Percentiles rank a stretch among this genome's conserved stretches.
Evolutionary conservation across 768 basidiomycete genomes (phyloP).

Genomic region (Solioccasus polychromus): DNA sequence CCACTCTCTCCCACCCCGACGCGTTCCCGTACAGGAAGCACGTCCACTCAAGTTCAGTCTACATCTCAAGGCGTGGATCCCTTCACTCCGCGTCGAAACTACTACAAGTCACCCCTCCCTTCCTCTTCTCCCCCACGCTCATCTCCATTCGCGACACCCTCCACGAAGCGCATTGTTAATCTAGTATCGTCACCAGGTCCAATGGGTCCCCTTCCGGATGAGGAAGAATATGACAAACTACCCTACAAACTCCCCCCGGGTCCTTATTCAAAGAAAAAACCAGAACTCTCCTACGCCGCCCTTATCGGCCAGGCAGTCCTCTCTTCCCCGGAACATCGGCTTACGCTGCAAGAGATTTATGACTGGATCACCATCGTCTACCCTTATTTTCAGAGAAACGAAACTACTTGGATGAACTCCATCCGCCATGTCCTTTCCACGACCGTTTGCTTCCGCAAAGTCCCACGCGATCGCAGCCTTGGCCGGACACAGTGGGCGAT

Average conservation of each 20-base stretch:
- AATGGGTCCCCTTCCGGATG: constrained; percentile 61
- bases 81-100: constrained; percentile 50
- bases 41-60: constrained; percentile 26
- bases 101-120: constrained; percentile 49
- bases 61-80: constrained; percentile 38
- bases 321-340: constrained; percentile 75
- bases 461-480: constrained; percentile 68
- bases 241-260: constrained; percentile 82
- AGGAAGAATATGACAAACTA: constrained; percentile 62
- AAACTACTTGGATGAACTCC: constrained; percentile 97
- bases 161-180: constrained; percentile 54
- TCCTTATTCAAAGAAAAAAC: constrained; percentile 77
- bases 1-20: constrained; percentile 47
- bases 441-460: constrained; percentile 87
- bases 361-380: constrained; percentile 93
- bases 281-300: constrained; percentile 89
- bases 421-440: constrained; percentile 96
- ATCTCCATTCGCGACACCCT: constrained; percentile 66
- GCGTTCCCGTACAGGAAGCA: constrained; percentile 32
- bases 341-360: constrained; percentile 95
- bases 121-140: constrained; percentile 58
- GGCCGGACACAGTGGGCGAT: constrained; percentile 90
- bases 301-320: constrained; percentile 94
- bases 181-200: constrained; percentile 84
- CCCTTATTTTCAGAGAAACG: constrained; percentile 89